Conservation (phyloP, 2,329 filamentous ascomycete genomes). For the Delphinella strobiligena region DNA sequence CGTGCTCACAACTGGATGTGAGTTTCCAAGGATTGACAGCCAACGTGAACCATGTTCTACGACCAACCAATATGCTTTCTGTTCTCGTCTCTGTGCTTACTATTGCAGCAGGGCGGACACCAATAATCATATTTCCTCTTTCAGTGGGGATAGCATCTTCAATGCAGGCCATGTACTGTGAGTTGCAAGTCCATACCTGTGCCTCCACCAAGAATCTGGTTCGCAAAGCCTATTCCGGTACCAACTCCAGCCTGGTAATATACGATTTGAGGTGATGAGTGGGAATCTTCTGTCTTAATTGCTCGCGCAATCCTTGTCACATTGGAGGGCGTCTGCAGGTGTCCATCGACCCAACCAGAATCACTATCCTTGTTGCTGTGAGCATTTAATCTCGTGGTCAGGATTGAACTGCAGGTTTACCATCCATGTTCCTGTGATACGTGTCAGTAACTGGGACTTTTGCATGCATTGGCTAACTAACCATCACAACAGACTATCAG, state of each 20-base stretch:
- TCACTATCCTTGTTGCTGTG: conserved; percentile 15
- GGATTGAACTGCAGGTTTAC: too few species aligned
- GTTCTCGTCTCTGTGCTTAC: too few species aligned
- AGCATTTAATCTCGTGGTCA: not conserved
- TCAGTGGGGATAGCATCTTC: too few species aligned
- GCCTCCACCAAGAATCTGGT: conserved; percentile 40
- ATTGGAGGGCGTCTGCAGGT: conserved; percentile 22
- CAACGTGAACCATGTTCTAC: too few species aligned
- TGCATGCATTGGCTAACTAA: too few species aligned
- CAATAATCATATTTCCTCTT: too few species aligned
- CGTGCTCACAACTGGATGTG: too few species aligned
- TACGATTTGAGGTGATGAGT: conserved; percentile 24
- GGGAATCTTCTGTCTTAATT: conserved; percentile 20
- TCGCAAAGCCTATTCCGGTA: conserved; percentile 18
- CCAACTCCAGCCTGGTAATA: conserved; percentile 26
- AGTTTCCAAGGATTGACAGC: too few species aligned
- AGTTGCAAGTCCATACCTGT: not conserved
- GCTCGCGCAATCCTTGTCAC: conserved; percentile 24
- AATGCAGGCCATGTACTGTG: too few species aligned
- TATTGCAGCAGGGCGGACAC: too few species aligned
- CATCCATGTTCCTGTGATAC: not conserved
- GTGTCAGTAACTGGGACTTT: too few species aligned
- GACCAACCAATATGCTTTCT: too few species aligned
- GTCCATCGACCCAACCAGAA: conserved; percentile 20
- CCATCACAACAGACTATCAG: conserved; percentile 8